Evolutionary conservation across 1,284 basidiomycete genomes (phyloP).

Genomic region (Puccinia polysora): DNA sequence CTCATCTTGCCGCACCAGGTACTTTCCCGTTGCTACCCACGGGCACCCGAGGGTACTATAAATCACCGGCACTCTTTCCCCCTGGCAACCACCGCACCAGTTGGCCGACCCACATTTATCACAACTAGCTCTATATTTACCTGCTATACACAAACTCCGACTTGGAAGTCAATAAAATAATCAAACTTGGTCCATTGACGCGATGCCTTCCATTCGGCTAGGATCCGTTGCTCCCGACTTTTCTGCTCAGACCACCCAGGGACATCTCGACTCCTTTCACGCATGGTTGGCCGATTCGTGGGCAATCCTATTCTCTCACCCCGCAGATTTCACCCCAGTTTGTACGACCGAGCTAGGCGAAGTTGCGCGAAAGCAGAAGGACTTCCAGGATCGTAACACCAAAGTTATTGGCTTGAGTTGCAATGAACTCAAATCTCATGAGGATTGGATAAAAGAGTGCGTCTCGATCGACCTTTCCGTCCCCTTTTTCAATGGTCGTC

Average conservation of each 20-base stretch:
- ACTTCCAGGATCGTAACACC: constrained; percentile 81
- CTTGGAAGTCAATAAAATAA: too few relatives aligned
- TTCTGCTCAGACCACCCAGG: constrained; percentile 69
- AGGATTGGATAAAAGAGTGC: constrained; percentile 77
- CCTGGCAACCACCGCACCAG: too few relatives aligned
- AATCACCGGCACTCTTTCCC: too few relatives aligned
- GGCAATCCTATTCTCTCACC: constrained; percentile 90
- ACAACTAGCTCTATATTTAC: too few relatives aligned
- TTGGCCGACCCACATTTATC: too few relatives aligned
- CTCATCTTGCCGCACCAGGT: too few relatives aligned
- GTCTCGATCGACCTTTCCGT: constrained; percentile 32
- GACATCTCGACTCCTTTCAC: constrained; percentile 57
- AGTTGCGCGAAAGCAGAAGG: constrained; percentile 75
- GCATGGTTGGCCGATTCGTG: constrained; percentile 84
- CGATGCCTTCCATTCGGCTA: constrained; percentile 45
- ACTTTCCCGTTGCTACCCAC: too few relatives aligned
- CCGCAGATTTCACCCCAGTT: constrained; percentile 56
- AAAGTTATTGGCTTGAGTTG: constrained; percentile 93
- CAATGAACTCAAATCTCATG: constrained; percentile 79
- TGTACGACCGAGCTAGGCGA: constrained; percentile 89
- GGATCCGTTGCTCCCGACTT: constrained; percentile 71
- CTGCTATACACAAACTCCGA: too few relatives aligned
- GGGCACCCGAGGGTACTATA: too few relatives aligned
- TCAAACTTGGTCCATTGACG: too few relatives aligned
- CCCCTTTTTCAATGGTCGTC: constrained; percentile 55